Base-by-base conservation (phyloP, 441 rosid genomes). In the Populus trichocarpa region DNA sequence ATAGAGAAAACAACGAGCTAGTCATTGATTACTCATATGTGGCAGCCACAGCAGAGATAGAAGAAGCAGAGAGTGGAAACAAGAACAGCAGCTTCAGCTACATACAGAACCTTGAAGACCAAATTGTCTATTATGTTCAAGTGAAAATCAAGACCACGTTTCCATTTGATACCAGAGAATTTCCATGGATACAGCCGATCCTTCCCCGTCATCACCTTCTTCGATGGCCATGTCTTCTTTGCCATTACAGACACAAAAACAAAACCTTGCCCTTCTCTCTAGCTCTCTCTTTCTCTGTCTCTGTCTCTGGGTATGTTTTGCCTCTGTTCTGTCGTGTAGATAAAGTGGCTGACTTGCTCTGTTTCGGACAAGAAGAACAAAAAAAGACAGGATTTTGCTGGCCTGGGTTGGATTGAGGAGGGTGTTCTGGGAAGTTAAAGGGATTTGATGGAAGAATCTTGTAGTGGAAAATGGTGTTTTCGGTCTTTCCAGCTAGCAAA, bases 41-140 rank as follows among this genome's bases (percentile, higher is more conserved):
- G 90, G 82, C 95, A 89, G 75, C 97, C 92, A 69, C 91, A 90
- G 76, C 89, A 89, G 72, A 91, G 87, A 79, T 85, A 87, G 87
- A 91, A 92, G 92, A 91, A 91, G 61, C 93, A 90, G 72, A 91
- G 88, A 16, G 90, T 86, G 13, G 93, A 92, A 77, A 88, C 87
- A 32, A 92, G 88, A 78, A 91, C 94, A 26, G 89, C 5, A 66
- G 86, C 91, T 86, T 92, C 95, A 0, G 83, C 91, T 30, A 85
- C 91, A 20, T 87, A 91, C 77, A 91, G 78, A 33, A 90, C 76
- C 65, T 78, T 88, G 87, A 85, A 92, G 53, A 89, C 78, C 30
- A 90, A 74, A n/a, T 80, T 82, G 75, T 91, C 97, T 1, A 91
- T 74, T 3, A 90, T 71, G 8, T 79, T 85, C 79, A 38, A 38